Evolutionary conservation across 1,284 basidiomycete genomes (phyloP).

Genomic region (Heterobasidion parviporum): DNA sequence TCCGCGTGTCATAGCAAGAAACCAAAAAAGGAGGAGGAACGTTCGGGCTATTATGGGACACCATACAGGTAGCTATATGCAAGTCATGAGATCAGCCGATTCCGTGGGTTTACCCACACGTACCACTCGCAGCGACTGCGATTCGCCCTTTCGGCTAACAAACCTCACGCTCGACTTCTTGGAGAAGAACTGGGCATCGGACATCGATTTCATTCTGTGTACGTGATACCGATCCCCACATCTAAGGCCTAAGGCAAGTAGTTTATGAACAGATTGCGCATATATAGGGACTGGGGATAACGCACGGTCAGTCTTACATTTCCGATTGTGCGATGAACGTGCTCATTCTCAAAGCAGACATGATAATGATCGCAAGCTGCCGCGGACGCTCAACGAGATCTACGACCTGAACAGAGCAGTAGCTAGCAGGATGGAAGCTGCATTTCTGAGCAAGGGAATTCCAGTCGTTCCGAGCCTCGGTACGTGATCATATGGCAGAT

Average conservation of each 20-base stretch:
- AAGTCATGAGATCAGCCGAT: background rate
- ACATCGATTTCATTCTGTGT: conserved; percentile 89
- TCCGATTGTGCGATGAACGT: background rate
- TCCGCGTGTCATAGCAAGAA: conserved; percentile 61
- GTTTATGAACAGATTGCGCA: background rate
- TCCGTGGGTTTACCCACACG: background rate
- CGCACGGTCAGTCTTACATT: conserved; percentile 50
- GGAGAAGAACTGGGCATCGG: conserved; percentile 70
- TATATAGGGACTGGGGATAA: conserved; percentile 82
- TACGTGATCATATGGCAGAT: conserved; percentile 18
- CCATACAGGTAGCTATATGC: conserved; percentile 44
- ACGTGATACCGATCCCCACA: conserved; percentile 15
- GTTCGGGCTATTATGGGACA: conserved; percentile 51
- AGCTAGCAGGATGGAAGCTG: conserved; percentile 59
- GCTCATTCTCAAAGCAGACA: conserved; percentile 42
- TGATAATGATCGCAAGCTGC: conserved; percentile 77
- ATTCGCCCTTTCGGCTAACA: conserved; percentile 73
- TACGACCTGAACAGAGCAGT: conserved; percentile 68
- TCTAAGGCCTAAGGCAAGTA: background rate
- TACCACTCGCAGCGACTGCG: conserved; percentile 60
- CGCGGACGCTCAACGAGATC: conserved; percentile 79
- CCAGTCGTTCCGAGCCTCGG: conserved; percentile 83
- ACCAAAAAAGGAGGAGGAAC: conserved; percentile 44
- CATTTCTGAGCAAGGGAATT: conserved; percentile 64
- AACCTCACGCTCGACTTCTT: conserved; percentile 80